phyloP scores from a whole-genome alignment of 257 asterid species.

The Plectranthus barbatus region DNA sequence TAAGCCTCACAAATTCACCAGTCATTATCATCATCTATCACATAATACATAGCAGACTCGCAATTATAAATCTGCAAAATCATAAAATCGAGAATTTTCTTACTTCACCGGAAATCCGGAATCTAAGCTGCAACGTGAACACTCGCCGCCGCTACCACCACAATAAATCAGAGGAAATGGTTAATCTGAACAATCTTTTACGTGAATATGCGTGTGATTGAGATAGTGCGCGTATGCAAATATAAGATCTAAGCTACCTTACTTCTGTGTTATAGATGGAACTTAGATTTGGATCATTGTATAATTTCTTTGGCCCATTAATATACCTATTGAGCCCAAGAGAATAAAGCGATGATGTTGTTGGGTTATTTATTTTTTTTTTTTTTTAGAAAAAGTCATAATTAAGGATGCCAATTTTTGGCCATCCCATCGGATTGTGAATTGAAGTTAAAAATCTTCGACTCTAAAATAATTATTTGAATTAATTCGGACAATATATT shows the following conservation, averaged over 20 bases:
- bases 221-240: background rate
- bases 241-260: background rate
- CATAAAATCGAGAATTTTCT: background rate
- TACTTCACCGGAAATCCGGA: background rate
- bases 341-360: background rate
- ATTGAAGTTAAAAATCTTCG: no score
- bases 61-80: background rate
- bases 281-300: no score
- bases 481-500: no score
- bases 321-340: no score
- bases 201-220: background rate
- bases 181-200: background rate
- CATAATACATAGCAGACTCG: background rate
- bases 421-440: no score
- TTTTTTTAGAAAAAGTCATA: no score
- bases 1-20: background rate
- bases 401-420: no score
- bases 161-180: background rate
- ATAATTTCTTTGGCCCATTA: no score
- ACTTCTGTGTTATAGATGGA: background rate
- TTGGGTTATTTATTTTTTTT: background rate
- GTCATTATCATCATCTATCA: background rate
- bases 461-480: no score
- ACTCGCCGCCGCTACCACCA: background rate
- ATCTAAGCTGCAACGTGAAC: slow-evolving; percentile 3